phyloP scores from a whole-genome alignment of 176 grass and related monocot genomes.

The Metroxylon sagu region DNA sequence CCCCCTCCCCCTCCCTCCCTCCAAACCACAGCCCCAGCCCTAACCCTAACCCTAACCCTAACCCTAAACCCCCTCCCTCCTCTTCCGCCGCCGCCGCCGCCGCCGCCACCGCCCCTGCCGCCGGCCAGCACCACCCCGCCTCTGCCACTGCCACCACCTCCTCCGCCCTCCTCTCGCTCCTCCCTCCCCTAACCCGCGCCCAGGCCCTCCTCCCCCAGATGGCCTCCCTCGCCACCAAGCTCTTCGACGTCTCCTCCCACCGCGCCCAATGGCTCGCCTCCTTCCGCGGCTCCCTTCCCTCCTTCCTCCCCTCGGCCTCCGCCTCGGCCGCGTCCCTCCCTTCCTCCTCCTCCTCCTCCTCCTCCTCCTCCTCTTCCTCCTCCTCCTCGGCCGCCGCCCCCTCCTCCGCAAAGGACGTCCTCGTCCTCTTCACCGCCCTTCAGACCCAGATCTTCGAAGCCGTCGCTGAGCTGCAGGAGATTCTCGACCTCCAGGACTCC shows the following conservation, averaged over 20 bases:
- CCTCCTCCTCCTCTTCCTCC: conserved; percentile 20
- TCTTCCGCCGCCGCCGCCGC: conserved; percentile 1
- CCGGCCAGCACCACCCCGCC: not conserved
- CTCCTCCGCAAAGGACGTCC: conserved; percentile 55
- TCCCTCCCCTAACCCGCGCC: conserved; percentile 82
- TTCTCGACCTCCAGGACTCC: conserved; percentile 79
- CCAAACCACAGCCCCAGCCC: too few relatives aligned
- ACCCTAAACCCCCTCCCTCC: conserved; percentile 1
- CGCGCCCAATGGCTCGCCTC: conserved; percentile 71
- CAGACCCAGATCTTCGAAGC: conserved; percentile 89
- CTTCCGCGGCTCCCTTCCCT: conserved; percentile 64
- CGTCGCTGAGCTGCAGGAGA: conserved; percentile 77
- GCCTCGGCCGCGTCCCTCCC: not conserved
- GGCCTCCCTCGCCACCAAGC: conserved; percentile 62
- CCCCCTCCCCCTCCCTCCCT: too few relatives aligned
- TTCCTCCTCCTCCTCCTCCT: conserved; percentile 17
- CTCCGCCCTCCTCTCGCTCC: conserved; percentile 75
- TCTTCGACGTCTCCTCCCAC: conserved; percentile 78
- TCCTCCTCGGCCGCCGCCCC: conserved; percentile 19
- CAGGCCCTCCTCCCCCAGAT: conserved; percentile 79
- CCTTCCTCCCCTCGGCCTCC: conserved; percentile 42
- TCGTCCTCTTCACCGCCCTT: conserved; percentile 56
- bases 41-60: conserved; percentile 14
- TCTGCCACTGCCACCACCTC: conserved; percentile 24
- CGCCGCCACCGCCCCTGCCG: not conserved